Percentiles rank a stretch among this genome's conserved stretches.
These are phyloP conservation scores for Hericium erinaceus DNA, from an alignment of 768 basidiomycete species.

Conservation along the genomic window DNA sequence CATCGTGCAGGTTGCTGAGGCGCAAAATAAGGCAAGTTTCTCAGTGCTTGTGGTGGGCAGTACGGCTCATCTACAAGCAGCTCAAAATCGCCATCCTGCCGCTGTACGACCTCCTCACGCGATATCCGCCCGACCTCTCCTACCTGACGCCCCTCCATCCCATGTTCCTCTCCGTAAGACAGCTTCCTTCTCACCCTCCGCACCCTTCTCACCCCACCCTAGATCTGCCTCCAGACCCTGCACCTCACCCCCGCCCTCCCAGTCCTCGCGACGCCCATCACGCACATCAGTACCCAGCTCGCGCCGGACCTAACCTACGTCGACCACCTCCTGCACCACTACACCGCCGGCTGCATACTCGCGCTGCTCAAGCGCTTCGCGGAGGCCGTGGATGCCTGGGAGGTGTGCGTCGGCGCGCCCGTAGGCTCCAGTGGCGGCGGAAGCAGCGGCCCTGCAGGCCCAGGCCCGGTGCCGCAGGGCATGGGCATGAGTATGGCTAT, in stretches of 20 bases:
- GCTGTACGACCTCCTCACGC: slow-evolving; percentile 46
- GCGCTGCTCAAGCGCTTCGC: slow-evolving; percentile 54
- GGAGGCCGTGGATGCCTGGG: slow-evolving; percentile 69
- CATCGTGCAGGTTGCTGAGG: slow-evolving; percentile 42
- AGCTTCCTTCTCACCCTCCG: not conserved
- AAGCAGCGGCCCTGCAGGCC: not conserved
- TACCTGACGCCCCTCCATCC: slow-evolving; percentile 66
- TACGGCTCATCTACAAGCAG: slow-evolving; percentile 26
- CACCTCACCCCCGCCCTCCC: slow-evolving; percentile 51
- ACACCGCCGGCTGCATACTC: slow-evolving; percentile 65
- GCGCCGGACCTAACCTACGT: slow-evolving; percentile 58
- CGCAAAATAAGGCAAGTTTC: slow-evolving; percentile 40
- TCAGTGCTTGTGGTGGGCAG: not conserved
- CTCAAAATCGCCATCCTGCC: slow-evolving; percentile 42
- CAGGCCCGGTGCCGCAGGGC: not conserved
- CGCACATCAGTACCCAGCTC: slow-evolving; percentile 47
- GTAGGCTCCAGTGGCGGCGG: slow-evolving; percentile 10
- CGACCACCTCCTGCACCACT: slow-evolving; percentile 82
- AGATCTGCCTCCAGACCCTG: slow-evolving; percentile 50
- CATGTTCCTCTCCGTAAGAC: slow-evolving; percentile 51
- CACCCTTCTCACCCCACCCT: not conserved
- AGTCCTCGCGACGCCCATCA: slow-evolving; percentile 54
- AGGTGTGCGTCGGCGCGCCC: slow-evolving; percentile 55
- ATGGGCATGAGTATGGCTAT: not conserved
- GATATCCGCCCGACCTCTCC: slow-evolving; percentile 48